Evolutionary conservation across 257 asterid species (phyloP).

Genomic region (Petunia secreta): DNA sequence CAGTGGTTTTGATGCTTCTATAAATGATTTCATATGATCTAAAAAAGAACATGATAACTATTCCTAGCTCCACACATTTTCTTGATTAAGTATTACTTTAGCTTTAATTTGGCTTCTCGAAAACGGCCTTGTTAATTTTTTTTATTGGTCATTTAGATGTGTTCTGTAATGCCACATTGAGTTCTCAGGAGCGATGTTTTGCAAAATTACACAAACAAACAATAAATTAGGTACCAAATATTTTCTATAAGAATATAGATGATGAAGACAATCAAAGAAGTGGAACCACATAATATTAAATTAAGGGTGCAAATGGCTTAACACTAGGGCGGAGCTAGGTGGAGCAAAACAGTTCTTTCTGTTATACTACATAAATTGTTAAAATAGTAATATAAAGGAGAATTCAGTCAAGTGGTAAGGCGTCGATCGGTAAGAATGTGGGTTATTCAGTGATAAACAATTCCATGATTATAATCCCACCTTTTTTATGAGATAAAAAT

Average conservation of each 20-base stretch:
- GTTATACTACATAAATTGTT: too few species aligned
- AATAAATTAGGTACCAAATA: conserved; percentile 7
- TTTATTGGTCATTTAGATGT: neutral
- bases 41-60: conserved; percentile 19
- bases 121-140: neutral
- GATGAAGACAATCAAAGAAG: neutral
- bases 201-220: neutral
- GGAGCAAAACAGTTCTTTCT: too few species aligned
- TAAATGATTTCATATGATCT: neutral
- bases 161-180: neutral
- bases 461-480: too few species aligned
- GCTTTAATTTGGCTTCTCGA: conserved; percentile 3
- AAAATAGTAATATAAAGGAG: too few species aligned
- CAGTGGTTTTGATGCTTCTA: conserved; percentile 40
- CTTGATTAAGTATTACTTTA: neutral
- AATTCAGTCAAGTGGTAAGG: too few species aligned
- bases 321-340: too few species aligned
- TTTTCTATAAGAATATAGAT: neutral
- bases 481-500: too few species aligned
- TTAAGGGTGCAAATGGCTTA: neutral
- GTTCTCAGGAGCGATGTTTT: neutral
- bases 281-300: too few species aligned
- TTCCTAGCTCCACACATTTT: conserved; percentile 11
- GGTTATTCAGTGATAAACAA: too few species aligned
- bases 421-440: too few species aligned